Evolutionary conservation across 441 rosid species (phyloP), one percentile per base, ranked within the genome.

Genomic region (Pelargonium myrrhifolium): DNA sequence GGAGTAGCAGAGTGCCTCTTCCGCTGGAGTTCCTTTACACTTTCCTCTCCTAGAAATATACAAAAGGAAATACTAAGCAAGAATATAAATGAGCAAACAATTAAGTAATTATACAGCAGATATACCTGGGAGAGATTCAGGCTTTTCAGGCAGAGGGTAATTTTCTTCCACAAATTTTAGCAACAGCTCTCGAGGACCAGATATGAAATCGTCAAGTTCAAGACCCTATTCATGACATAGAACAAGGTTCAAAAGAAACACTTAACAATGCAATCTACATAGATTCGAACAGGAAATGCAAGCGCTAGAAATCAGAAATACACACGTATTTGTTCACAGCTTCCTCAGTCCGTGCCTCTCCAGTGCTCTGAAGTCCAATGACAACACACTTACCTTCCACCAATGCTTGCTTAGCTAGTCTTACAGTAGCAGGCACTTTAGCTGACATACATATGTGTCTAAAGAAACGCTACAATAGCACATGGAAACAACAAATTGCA

Each of bases 321-420:
- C 91, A 6, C 64, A 95, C 99, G 89, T 95, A 95, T 95, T 92
- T 95, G 75, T 94, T 85, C 69, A 95, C 89, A 42, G 99, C 99
- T 86, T 95, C 99, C 85, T 92, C 99, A 42, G 98, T 95, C 56
- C 99, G 85, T 71, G 99, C 99, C 82, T 95, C 99, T 77, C 99
- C 99, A 3, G 99, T 95, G 81, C 99, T 95, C 85, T 92, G 98
- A 67, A 95, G 98, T 72, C 99, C 99, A 77, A 95, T 78, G 72
- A 95, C 99, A 76, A 92, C 99, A 77, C 98, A 95, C 80, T 92
- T 90, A 74, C 84, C 81, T 67, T 87, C 82, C 56, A 42, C 20
- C 71, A 95, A 85, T 67, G 97, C 99, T 77, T 86, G 83, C 74
- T 89, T 83, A 31, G 98, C 90, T 63, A 95, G 86, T 82, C 87